Evolutionary conservation across 176 grass and related monocot species (phyloP).

Genomic region (Musa beccarii): DNA sequence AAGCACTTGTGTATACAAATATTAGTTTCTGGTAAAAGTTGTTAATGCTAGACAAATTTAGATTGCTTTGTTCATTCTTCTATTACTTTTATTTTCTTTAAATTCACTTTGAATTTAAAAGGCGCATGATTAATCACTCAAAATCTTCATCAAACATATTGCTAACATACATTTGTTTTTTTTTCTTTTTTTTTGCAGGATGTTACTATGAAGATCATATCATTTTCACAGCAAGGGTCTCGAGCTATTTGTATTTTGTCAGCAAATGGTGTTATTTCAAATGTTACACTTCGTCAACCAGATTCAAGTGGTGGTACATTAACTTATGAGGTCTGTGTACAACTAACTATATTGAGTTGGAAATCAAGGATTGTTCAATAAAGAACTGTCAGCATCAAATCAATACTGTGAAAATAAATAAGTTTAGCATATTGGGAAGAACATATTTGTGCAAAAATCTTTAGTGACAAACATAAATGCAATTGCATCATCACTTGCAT

Average conservation of each 20-base stretch:
- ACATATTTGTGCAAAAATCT: neutral
- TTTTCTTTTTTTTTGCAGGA: neutral
- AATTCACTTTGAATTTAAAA: neutral
- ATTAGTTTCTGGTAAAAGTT: neutral
- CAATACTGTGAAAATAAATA: neutral
- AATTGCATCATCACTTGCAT: neutral
- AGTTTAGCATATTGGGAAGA: neutral
- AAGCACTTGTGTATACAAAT: neutral
- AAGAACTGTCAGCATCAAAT: neutral
- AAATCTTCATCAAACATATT: neutral
- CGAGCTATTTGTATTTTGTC: constrained; percentile 13
- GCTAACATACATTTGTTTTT: neutral
- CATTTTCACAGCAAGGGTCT: constrained; percentile 9
- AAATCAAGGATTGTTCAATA: neutral
- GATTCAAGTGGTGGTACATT: constrained; percentile 13
- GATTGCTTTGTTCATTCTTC: neutral
- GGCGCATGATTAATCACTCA: neutral
- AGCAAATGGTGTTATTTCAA: constrained; percentile 6
- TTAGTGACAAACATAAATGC: neutral
- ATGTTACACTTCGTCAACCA: constrained; percentile 4
- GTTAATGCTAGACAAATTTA: neutral
- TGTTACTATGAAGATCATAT: constrained; percentile 16
- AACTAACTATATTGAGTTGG: neutral
- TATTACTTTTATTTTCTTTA: neutral
- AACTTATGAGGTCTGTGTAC: neutral